Conservation (phyloP, 148 eudicot genomes). For the Pouteria glomerata region DNA sequence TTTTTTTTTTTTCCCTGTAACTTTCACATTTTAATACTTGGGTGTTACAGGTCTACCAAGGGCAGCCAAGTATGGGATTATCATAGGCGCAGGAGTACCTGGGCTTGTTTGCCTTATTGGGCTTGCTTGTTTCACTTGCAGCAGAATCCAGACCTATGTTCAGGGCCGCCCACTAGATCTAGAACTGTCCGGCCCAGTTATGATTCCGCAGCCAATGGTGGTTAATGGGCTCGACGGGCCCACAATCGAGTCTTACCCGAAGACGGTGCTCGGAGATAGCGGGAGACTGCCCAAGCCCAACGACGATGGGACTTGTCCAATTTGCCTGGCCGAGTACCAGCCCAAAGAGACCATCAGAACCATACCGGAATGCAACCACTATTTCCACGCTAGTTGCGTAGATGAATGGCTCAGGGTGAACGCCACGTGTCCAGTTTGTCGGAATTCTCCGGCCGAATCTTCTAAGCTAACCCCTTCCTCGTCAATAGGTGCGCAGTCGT, state of each 20-base stretch:
- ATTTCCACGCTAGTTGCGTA: conserved; percentile 68
- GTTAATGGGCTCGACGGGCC: neutral
- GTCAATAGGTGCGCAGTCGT: too few relatives aligned
- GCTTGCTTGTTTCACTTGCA: conserved; percentile 30
- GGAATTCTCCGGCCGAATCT: conserved; percentile 51
- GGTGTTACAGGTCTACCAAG: conserved; percentile 58
- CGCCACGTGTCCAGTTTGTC: conserved; percentile 73
- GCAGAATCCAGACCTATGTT: conserved; percentile 16
- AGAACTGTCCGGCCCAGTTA: conserved; percentile 33
- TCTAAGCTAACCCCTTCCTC: too few relatives aligned
- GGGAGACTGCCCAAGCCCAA: conserved; percentile 49
- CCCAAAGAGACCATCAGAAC: conserved; percentile 60
- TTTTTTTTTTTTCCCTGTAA: too few relatives aligned
- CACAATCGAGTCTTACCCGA: conserved; percentile 6
- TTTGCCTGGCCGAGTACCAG: conserved; percentile 66
- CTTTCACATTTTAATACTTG: too few relatives aligned
- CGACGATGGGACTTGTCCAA: conserved; percentile 55
- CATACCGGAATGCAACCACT: conserved; percentile 79
- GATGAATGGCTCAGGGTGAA: conserved; percentile 85
- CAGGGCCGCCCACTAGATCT: conserved; percentile 7
- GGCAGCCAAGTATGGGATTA: conserved; percentile 48
- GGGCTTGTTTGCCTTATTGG: conserved; percentile 43
- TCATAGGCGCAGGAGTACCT: conserved; percentile 59
- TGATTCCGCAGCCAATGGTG: conserved; percentile 23
- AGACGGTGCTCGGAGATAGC: conserved; percentile 1